Evolutionary conservation across 805 yeast genomes (phyloP).

Genomic region (Saccharomycopsis selenospora): DNA sequence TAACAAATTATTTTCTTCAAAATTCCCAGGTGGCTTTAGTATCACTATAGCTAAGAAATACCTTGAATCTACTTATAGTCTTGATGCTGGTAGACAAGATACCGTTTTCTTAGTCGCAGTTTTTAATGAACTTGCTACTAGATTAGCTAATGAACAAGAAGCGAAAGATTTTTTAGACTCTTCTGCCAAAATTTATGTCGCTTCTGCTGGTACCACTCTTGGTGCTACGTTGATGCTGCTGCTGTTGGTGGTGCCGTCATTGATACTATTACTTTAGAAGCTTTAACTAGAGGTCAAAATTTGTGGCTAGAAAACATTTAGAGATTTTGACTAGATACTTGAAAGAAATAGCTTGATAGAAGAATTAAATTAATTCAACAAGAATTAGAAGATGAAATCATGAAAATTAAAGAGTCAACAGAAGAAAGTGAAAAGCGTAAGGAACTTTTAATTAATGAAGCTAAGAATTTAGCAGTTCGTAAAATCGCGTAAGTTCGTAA

Average conservation of each 20-base stretch:
- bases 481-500: conserved; percentile 85
- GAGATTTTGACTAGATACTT: conserved; percentile 93
- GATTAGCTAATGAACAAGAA: conserved; percentile 80
- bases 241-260: conserved; percentile 66
- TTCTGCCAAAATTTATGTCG: conserved; percentile 76
- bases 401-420: conserved; percentile 39
- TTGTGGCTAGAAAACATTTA: conserved; percentile 48
- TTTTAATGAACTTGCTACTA: conserved; percentile 83
- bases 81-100: conserved; percentile 92
- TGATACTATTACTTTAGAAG: conserved; percentile 92
- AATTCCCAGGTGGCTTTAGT: conserved; percentile 99
- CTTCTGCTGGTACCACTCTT: conserved; percentile 71
- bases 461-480: conserved; percentile 73
- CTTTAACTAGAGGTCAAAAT: conserved; percentile 41
- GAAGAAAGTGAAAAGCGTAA: conserved; percentile 44
- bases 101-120: conserved; percentile 75
- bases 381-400: conserved; percentile 64
- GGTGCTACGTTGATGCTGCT: conserved; percentile 46
- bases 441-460: conserved; percentile 62
- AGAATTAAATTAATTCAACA: conserved; percentile 78
- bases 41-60: conserved; percentile 88
- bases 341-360: conserved; percentile 77
- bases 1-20: conserved; percentile 87
- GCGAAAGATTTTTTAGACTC: conserved; percentile 86
- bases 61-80: conserved; percentile 87